A percentile compares a stretch with the other conserved stretches of the same genome.
phyloP scores from a whole-genome alignment of 768 basidiomycete genomes.

The Leccinum pellstonianum region DNA sequence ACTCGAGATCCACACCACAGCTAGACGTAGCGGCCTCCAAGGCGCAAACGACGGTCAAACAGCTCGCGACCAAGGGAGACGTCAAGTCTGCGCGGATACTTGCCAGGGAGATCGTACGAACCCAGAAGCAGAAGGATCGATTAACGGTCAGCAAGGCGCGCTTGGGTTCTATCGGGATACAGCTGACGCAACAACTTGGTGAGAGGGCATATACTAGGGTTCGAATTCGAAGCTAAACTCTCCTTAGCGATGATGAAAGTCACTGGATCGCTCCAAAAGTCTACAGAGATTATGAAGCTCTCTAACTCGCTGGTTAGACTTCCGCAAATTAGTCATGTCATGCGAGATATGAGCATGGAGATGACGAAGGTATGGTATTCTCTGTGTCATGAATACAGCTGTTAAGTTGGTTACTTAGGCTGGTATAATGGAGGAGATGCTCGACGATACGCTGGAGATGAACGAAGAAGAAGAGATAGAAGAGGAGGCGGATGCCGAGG shows the following conservation, averaged over 20 bases:
- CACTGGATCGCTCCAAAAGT: conserved; percentile 96
- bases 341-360: conserved; percentile 99
- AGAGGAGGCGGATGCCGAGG: conserved; percentile 95
- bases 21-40: conserved; percentile 82
- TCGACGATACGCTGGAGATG: conserved; percentile 87
- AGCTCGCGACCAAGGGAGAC: conserved; percentile 88
- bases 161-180: conserved; percentile 85
- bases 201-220: conserved; percentile 28
- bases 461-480: conserved; percentile 94
- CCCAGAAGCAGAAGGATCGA: conserved; percentile 91
- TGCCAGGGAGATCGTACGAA: conserved; percentile 91
- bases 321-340: conserved; percentile 87
- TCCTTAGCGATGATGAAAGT: conserved; percentile 88
- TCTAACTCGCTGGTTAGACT: conserved; percentile 91
- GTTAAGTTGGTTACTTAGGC: conserved; percentile 52
- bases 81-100: conserved; percentile 90
- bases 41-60: conserved; percentile 77
- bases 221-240: neutral
- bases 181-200: conserved; percentile 93
- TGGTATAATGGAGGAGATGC: conserved; percentile 97
- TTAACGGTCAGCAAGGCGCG: conserved; percentile 91
- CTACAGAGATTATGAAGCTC: conserved; percentile 97
- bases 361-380: conserved; percentile 84
- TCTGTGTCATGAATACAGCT: neutral
- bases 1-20: conserved; percentile 39